phyloP scores from a whole-genome alignment of 2,329 filamentous ascomycete species.

The Phyllosticta paracitricarpa region DNA sequence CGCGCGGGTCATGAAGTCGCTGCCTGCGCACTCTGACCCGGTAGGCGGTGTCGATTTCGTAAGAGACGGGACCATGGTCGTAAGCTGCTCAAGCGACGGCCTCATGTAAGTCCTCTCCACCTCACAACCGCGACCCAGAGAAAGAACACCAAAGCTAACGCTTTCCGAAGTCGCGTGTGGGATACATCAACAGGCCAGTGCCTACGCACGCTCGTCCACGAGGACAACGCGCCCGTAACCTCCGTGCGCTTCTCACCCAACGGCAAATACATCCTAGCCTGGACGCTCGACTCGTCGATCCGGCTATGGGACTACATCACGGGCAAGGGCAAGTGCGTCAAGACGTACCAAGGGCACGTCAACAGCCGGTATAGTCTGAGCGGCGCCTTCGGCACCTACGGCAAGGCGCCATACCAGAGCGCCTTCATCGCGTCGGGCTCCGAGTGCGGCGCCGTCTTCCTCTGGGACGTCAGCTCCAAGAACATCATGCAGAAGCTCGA shows the following conservation, averaged over 20 bases:
- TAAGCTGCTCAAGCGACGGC: constrained; percentile 84
- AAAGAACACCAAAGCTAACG: constrained; percentile 28
- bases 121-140: not conserved
- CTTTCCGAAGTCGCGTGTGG: constrained; percentile 58
- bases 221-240: constrained; percentile 85
- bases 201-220: constrained; percentile 85
- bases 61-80: constrained; percentile 81
- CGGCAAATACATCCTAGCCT: constrained; percentile 84
- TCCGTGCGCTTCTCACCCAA: constrained; percentile 91
- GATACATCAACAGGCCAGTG: constrained; percentile 93
- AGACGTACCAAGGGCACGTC: constrained; percentile 89
- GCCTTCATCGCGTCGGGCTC: constrained; percentile 73
- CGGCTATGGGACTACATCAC: constrained; percentile 93
- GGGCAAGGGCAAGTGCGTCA: constrained; percentile 79
- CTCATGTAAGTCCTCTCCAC: constrained; percentile 11
- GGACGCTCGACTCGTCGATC: constrained; percentile 80
- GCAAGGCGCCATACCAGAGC: constrained; percentile 26
- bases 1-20: constrained; percentile 73
- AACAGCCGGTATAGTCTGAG: constrained; percentile 80
- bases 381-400: constrained; percentile 68
- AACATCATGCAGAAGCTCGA: constrained; percentile 61
- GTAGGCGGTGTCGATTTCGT: constrained; percentile 92
- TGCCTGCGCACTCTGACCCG: constrained; percentile 91
- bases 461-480: constrained; percentile 89
- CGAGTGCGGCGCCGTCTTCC: constrained; percentile 73